phyloP scores from a whole-genome alignment of 345 rosid species.

The Lenwebbia sp. region DNA sequence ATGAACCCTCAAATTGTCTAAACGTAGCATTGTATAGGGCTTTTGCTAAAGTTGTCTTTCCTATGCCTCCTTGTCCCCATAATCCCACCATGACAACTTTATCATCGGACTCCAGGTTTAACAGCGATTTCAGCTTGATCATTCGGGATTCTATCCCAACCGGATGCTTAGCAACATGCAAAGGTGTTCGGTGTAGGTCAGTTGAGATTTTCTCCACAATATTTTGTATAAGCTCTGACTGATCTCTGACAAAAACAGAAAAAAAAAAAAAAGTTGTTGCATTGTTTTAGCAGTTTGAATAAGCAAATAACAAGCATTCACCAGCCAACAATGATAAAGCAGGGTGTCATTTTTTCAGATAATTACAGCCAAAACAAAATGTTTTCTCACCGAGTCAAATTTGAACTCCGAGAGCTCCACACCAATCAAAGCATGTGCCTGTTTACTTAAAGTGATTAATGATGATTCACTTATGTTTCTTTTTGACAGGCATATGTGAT shows the following conservation, averaged over 20 bases:
- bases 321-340: rapidly evolving
- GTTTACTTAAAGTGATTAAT: no score
- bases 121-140: rapidly evolving
- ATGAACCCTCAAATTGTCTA: neutral
- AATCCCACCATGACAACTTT: neutral
- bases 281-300: rapidly evolving
- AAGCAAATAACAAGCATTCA: neutral
- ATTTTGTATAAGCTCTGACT: rapidly evolving
- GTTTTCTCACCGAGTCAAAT: neutral
- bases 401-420: neutral
- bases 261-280: neutral
- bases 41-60: neutral
- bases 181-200: rapidly evolving
- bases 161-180: neutral
- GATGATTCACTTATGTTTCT: neutral
- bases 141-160: rapidly evolving
- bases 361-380: neutral
- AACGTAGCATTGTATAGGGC: neutral
- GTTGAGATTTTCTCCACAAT: neutral
- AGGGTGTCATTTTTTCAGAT: neutral
- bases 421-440: neutral
- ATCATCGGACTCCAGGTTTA: rapidly evolving
- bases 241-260: neutral
- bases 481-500: neutral
- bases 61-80: neutral